Evolutionary conservation across 2,329 filamentous ascomycete genomes (phyloP), one percentile per base, ranked within the genome.

Genomic region (Curvularia hawaiiensis): DNA sequence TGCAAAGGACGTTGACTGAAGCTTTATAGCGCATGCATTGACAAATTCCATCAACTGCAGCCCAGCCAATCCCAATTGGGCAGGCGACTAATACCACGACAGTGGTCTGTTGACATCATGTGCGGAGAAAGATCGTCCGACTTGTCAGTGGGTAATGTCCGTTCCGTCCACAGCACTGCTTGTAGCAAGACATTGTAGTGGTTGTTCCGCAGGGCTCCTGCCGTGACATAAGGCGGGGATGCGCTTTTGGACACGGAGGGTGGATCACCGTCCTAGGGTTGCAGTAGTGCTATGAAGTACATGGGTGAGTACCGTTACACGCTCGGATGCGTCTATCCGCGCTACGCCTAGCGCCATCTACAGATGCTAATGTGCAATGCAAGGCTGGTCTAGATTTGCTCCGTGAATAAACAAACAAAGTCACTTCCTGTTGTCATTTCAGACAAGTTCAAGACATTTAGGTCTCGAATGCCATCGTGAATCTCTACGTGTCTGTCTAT

Each of bases 1-100:
- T 10, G 8, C 22, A 45, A 41, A 41, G 18, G 31, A 41, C 31
- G 18, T 28, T 38, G 6, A 28, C 30, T 16, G 35, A 52, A 39
- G 40, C 43, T 63, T 61, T 61, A 63, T 64, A 52, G 18, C 31
- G 41, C 22, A 28, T 18, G 14, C 16, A 39, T 45, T 39, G 38
- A 46, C 18, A 10, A 50, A 16, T 35, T 44, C 45, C 49, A 60
- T 18, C 24, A 14, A 33, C 14, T 48, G 47, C 40, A 52, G 54
- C 46, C 35, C 45, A 45, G 39, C 46, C 31, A 39, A 11, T 20
- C 12, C 16, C 10, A n/a, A 31, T 46, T 20, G 16, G 44, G 33
- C 46, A 35, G 20, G 39, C 38, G 48, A 26, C 50, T 20, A 38
- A 30, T 28, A 28, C 33, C 35, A 40, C 22, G n/a, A n/a, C 47